Evolutionary conservation across 305 asterid species (phyloP), one percentile per base, ranked within the genome.

Genomic region (Solanum hybrid): DNA sequence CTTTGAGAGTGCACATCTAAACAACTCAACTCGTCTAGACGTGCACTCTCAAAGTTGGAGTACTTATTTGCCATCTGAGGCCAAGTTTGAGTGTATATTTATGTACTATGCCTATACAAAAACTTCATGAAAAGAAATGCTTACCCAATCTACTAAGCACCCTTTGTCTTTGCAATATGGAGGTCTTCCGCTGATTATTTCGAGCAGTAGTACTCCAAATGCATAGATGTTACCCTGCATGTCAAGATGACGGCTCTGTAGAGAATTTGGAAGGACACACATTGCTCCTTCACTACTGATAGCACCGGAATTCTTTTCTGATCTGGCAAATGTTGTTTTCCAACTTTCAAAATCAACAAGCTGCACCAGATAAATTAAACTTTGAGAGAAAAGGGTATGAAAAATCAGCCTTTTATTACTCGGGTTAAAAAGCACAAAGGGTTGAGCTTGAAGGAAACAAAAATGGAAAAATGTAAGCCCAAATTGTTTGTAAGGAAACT

Each of bases 271-370:
- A 87, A 95, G 97, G 85, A 95, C 94, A 89, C 98, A 96, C 81
- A 94, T 94, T 11, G 95, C 94, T 2, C 98, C 98, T 92, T 94
- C 98, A 6, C 90, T 94, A 94, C 96, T 94, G 87, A 96, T 96
- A 64, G 89, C 87, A 67, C 97, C 96, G 2, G 98, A 94, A 91
- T 97, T 96, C 94, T 95, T 97, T 89, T 94, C 98, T 39, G 99
- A 96, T 94, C 99, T 94, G 2, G 98, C 89, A 73, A 96, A 92
- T 90, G 97, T 92, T 0, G 96, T 92, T 91, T 95, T 98, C 99
- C 99, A 98, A 94, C 98, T 94, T 86, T 98, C 99, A 84, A 98
- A 98, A 95, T 97, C 98, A 88, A 98, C 97, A 89, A 98, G 93
- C 99, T 98, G 97, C 91, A 92, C 35, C 86, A 57, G 7, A 46